Evolutionary conservation across 495 filamentous ascomycete genomes (phyloP).

Genomic region (Terfezia claveryi): DNA sequence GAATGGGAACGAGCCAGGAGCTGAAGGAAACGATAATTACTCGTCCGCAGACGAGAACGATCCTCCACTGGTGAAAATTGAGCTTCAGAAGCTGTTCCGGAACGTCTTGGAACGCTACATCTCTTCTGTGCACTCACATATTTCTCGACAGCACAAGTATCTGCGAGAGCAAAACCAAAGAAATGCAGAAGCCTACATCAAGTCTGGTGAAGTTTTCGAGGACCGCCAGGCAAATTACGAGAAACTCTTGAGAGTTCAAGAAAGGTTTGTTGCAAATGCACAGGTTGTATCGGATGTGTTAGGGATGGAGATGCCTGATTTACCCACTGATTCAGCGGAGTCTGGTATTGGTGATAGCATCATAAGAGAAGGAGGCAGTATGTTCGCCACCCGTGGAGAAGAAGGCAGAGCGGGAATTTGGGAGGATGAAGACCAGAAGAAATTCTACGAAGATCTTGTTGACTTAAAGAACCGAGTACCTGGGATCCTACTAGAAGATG

Average conservation of each 20-base stretch:
- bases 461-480: constrained; percentile 93
- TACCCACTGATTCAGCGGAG: constrained; percentile 58
- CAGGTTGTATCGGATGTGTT: constrained; percentile 76
- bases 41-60: constrained; percentile 29
- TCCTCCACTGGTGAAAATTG: constrained; percentile 46
- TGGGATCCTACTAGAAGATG: constrained; percentile 75
- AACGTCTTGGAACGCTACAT: constrained; percentile 79
- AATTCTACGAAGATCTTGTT: constrained; percentile 91
- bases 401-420: constrained; percentile 84
- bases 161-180: constrained; percentile 64
- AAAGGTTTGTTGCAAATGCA: constrained; percentile 74
- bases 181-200: constrained; percentile 95
- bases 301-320: constrained; percentile 81
- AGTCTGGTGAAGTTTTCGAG: constrained; percentile 95
- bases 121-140: constrained; percentile 75
- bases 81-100: constrained; percentile 65
- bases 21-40: constrained; percentile 19
- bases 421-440: constrained; percentile 95
- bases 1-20: constrained; percentile 27
- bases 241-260: constrained; percentile 72
- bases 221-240: constrained; percentile 92
- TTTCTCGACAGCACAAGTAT: constrained; percentile 73
- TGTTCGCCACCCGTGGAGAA: constrained; percentile 81
- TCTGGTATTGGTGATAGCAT: constrained; percentile 32
- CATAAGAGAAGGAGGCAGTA: constrained; percentile 42